Evolutionary conservation across 176 grass and related monocot genomes (phyloP).

Genomic region (Guadua angustifolia): DNA sequence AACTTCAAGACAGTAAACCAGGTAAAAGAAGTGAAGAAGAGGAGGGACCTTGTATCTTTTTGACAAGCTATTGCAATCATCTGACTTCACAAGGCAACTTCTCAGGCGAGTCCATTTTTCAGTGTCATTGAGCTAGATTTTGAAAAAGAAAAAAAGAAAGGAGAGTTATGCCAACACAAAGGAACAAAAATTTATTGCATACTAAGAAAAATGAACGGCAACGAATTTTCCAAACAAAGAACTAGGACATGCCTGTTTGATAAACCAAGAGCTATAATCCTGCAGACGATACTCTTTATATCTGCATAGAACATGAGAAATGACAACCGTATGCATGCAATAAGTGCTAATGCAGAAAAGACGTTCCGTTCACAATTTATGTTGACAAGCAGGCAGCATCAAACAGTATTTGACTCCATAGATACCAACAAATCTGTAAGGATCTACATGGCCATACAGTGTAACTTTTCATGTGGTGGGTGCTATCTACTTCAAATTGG

Average conservation of each 20-base stretch:
- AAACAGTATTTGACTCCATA: background rate
- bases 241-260: slow-evolving; percentile 71
- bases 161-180: slow-evolving; percentile 3
- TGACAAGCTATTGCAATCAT: slow-evolving; percentile 81
- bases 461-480: background rate
- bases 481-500: background rate
- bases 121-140: slow-evolving; percentile 72
- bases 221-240: background rate
- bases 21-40: background rate
- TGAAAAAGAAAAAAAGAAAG: background rate
- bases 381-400: background rate
- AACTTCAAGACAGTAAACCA: background rate
- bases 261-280: slow-evolving; percentile 97
- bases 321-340: background rate
- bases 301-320: slow-evolving; percentile 52
- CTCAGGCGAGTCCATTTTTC: slow-evolving; percentile 79
- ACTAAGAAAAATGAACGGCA: slow-evolving; percentile 24
- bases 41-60: slow-evolving; percentile 84
- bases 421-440: background rate
- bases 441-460: background rate
- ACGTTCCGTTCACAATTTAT: background rate
- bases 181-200: slow-evolving; percentile 29
- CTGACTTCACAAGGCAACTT: slow-evolving; percentile 93
- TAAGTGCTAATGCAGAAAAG: background rate
- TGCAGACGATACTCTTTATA: slow-evolving; percentile 95